Base-by-base conservation (phyloP, 805 yeast species). In the Spathaspora boniae region DNA sequence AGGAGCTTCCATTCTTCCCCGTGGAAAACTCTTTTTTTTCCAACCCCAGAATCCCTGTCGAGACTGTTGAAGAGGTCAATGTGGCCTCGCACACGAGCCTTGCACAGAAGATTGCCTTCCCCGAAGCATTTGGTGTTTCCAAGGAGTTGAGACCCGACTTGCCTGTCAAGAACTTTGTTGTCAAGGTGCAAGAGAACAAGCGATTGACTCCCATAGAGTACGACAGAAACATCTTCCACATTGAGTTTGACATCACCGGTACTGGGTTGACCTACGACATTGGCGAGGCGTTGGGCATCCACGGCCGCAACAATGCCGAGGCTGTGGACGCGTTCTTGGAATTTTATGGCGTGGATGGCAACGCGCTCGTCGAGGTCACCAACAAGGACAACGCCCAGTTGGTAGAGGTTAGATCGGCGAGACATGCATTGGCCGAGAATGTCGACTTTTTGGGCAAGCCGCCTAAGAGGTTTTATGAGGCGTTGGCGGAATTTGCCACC, bases 271-370 rank as follows among this genome's bases (percentile, higher is more conserved):
- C 78, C 33, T 91, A 91, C 58, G 93, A 82, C 45, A 87, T 91
- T 54, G 98, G 98, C 58, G 98, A 91, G 70, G 96, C 98, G 15
- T 76, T 91, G 42, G 98, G 98, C 53, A 77, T 91, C 41, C 97
- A 91, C 53, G 96, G 95, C 32, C 80, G 91, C 54, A 91, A 91
- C 67, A 74, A 78, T 48, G 57, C 70, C 26, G 72, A 65, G 12
- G 73, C 68, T 25, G 96, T 89, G 35, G 74, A 69, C 29, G 71
- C 72, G 45, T 91, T 91, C 62, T 72, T 91, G 48, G 50, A 68
- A 15, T 72, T 68, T 53, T 91, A 88, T 54, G 88, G 86, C 3
- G 67, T 88, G 37, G 71, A 82, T 41, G 80, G 83, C 33, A 72
- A 83, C 40, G 76, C 79, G 16, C 57, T 86, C 24, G 76, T 89